Evolutionary conservation across 495 filamentous ascomycete species (phyloP).

Genomic region (Acidiella bohemica): DNA sequence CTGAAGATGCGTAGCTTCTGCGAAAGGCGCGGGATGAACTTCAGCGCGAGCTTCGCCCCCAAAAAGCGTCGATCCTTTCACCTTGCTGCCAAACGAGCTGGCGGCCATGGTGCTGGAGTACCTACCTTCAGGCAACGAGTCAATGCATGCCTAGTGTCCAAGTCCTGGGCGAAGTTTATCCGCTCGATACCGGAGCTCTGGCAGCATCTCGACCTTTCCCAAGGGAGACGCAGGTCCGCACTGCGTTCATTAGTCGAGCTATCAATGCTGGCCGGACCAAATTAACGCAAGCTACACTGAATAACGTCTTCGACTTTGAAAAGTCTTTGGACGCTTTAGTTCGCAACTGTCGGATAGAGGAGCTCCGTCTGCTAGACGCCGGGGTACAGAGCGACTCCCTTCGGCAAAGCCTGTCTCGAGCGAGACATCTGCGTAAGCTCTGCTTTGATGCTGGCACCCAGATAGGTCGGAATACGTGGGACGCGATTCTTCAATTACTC

Average conservation of each 20-base stretch:
- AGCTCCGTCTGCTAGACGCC: constrained; percentile 4
- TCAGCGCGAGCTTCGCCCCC: constrained; percentile 22
- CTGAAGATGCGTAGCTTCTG: constrained; percentile 25
- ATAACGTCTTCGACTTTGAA: constrained; percentile 10
- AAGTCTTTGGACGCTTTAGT: constrained; percentile 9
- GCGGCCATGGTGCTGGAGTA: constrained; percentile 25
- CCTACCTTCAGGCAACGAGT: constrained; percentile 29
- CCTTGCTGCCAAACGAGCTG: constrained; percentile 24
- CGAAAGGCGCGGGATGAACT: constrained; percentile 32
- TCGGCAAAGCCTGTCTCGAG: not conserved
- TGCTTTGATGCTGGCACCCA: not conserved
- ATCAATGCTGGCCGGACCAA: constrained; percentile 12
- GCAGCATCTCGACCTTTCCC: constrained; percentile 40
- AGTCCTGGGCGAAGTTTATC: constrained; percentile 38
- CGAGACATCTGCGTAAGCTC: constrained; percentile 4
- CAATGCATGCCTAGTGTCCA: constrained; percentile 39
- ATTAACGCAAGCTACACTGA: constrained; percentile 10
- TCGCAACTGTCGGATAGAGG: constrained; percentile 4
- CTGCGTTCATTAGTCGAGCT: constrained; percentile 14
- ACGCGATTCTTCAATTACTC: not conserved
- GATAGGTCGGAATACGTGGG: not conserved
- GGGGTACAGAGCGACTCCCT: constrained; percentile 8
- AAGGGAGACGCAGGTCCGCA: constrained; percentile 27
- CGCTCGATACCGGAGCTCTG: constrained; percentile 34
- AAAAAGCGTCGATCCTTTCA: constrained; percentile 25